These are phyloP conservation scores for Spathaspora girioi DNA, from an alignment of 805 yeast species.

Conservation along the genomic window DNA sequence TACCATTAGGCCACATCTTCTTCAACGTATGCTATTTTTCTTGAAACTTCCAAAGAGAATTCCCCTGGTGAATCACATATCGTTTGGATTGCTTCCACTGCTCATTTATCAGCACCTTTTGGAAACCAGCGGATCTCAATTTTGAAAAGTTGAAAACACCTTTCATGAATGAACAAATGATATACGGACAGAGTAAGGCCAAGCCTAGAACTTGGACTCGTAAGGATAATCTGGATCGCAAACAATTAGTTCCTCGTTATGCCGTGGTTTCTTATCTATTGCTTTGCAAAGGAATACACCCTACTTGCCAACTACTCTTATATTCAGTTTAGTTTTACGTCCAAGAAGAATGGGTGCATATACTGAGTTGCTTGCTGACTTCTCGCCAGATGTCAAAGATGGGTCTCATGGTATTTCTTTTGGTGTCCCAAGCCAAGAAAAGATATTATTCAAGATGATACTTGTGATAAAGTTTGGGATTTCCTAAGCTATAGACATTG, in stretches of 20 bases:
- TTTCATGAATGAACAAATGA: conserved; percentile 4
- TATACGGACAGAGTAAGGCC: conserved; percentile 45
- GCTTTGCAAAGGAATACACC: conserved; percentile 26
- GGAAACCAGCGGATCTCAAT: conserved; percentile 28
- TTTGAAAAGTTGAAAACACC: conserved; percentile 10
- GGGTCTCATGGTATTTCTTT: conserved; percentile 38
- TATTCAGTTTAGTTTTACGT: conserved; percentile 11
- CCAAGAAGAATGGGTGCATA: conserved; percentile 37
- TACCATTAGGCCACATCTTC: conserved; percentile 12
- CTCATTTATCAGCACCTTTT: conserved; percentile 24
- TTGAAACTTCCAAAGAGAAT: conserved; percentile 20
- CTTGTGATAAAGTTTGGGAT: conserved; percentile 3
- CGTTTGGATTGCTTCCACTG: conserved; percentile 44
- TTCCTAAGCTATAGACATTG: background rate
- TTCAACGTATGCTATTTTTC: conserved; percentile 8
- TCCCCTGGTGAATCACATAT: conserved; percentile 22
- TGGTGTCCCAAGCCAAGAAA: conserved; percentile 14
- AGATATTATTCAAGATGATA: background rate
- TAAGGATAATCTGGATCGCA: conserved; percentile 18
- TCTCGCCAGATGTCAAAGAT: conserved; percentile 29
- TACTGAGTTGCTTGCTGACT: conserved; percentile 41
- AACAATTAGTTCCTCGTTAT: conserved; percentile 30
- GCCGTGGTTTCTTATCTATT: conserved; percentile 38
- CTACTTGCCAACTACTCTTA: background rate
- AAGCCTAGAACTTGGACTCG: conserved; percentile 32